phyloP scores from a whole-genome alignment of 306 rosid genomes.

The Carpinus fangiana region DNA sequence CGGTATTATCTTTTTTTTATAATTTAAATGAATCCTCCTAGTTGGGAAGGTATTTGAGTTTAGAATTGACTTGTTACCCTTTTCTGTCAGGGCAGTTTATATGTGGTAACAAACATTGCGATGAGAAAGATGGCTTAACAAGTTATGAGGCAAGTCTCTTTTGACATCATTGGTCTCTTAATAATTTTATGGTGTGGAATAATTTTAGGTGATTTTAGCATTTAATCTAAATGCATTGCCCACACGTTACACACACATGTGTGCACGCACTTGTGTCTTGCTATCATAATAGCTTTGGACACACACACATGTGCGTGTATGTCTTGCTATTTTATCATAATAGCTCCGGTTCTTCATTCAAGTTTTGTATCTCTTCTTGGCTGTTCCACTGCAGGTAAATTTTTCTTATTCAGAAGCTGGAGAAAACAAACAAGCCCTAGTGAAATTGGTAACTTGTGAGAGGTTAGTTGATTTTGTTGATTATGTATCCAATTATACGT shows the following conservation, averaged over 20 bases:
- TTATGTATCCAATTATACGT: neutral
- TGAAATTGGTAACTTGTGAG: conserved; percentile 86
- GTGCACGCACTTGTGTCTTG: too few relatives aligned
- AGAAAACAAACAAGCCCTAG: conserved; percentile 91
- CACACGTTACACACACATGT: neutral
- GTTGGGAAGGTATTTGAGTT: conserved; percentile 19
- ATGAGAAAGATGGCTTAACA: conserved; percentile 68
- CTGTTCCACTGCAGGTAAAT: conserved; percentile 61
- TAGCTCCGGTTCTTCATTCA: neutral
- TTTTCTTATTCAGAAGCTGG: conserved; percentile 91
- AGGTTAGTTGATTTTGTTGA: conserved; percentile 50
- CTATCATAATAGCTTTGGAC: too few relatives aligned
- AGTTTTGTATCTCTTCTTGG: neutral
- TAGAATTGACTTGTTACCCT: conserved; percentile 25
- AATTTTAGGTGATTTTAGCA: neutral
- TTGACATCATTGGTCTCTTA: neutral
- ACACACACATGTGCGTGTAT: too few relatives aligned
- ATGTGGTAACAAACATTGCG: conserved; percentile 85
- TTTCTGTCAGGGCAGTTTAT: conserved; percentile 79
- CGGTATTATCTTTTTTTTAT: neutral
- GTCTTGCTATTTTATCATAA: too few relatives aligned
- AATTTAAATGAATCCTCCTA: neutral
- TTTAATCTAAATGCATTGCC: neutral
- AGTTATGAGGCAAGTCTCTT: conserved; percentile 75
- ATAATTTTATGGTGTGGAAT: neutral